phyloP scores from a whole-genome alignment of 2,329 filamentous ascomycete genomes.

The Coniochaeta sp. region DNA sequence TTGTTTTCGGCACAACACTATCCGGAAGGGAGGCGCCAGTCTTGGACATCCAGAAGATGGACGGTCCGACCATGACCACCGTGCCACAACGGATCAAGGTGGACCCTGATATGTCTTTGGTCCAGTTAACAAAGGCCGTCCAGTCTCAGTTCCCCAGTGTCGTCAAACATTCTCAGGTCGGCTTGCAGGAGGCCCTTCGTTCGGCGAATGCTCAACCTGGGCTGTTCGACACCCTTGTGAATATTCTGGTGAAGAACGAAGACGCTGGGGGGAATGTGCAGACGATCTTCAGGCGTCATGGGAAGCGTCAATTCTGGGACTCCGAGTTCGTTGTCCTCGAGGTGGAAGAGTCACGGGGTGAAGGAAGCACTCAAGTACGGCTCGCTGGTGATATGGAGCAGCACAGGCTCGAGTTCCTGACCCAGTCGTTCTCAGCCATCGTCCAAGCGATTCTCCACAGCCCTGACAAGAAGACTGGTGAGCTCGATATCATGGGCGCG shows the following conservation, averaged over 20 bases:
- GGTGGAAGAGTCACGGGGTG: slow-evolving; percentile 1
- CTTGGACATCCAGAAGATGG: slow-evolving; percentile 32
- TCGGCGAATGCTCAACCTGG: not conserved
- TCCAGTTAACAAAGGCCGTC: slow-evolving; percentile 7
- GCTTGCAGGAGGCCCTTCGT: slow-evolving; percentile 11
- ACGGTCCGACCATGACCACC: slow-evolving; percentile 37
- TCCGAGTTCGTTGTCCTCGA: slow-evolving; percentile 1
- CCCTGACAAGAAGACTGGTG: not conserved
- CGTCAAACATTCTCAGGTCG: slow-evolving; percentile 16
- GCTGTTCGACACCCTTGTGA: slow-evolving; percentile 12
- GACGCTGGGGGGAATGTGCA: not conserved
- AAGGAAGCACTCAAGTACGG: slow-evolving; percentile 1
- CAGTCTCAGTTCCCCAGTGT: slow-evolving; percentile 10
- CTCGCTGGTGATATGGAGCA: slow-evolving; percentile 5
- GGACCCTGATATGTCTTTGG: slow-evolving; percentile 13
- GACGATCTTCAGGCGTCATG: slow-evolving; percentile 4
- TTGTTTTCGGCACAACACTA: slow-evolving; percentile 31
- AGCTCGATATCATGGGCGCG: slow-evolving; percentile 1
- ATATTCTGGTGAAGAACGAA: slow-evolving; percentile 4
- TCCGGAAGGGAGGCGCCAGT: slow-evolving; percentile 35
- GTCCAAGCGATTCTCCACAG: not conserved
- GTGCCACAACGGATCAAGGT: slow-evolving; percentile 18
- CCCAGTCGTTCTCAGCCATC: slow-evolving; percentile 3
- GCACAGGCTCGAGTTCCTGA: slow-evolving; percentile 4
- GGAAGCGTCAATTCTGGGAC: slow-evolving; percentile 2